Percentiles rank a stretch among this genome's conserved stretches.
Evolutionary conservation across 345 rosid genomes (phyloP).

Genomic region (Cardiospermum halicacabum): DNA sequence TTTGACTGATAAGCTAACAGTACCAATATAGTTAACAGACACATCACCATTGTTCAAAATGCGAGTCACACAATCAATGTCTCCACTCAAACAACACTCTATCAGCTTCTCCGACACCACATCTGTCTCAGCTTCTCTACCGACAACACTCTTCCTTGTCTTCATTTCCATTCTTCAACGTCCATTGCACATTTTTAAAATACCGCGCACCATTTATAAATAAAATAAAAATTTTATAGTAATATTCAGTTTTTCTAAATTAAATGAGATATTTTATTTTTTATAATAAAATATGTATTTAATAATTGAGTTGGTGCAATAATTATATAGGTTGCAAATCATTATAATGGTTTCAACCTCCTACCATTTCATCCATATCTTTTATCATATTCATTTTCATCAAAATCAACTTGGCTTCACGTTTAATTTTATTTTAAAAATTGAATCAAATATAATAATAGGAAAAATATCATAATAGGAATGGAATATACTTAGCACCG

Average conservation of each 20-base stretch:
- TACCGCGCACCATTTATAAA: not conserved
- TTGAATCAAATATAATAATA: no score
- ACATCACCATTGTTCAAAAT: slow-evolving; percentile 12
- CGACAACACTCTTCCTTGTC: slow-evolving; percentile 16
- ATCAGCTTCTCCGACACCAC: slow-evolving; percentile 20
- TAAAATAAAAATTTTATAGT: no score
- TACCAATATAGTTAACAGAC: slow-evolving; percentile 32
- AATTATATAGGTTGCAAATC: no score
- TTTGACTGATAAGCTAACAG: slow-evolving; percentile 29
- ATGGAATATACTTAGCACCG: not conserved
- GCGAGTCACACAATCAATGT: slow-evolving; percentile 16
- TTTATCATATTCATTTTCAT: no score
- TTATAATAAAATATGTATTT: no score
- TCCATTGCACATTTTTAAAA: not conserved
- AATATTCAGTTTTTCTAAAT: no score
- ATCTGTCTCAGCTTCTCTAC: slow-evolving; percentile 24
- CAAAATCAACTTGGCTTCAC: no score
- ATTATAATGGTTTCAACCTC: no score
- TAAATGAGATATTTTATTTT: no score
- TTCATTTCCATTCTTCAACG: not conserved
- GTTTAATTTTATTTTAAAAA: no score
- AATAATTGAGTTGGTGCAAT: no score
- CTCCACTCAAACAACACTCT: slow-evolving; percentile 31
- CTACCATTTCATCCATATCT: no score
- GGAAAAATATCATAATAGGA: not conserved